A percentile compares a stretch with the other conserved stretches of the same genome.
Conservation (phyloP, 2,329 filamentous ascomycete species). For the Aspergillus jensenii region DNA sequence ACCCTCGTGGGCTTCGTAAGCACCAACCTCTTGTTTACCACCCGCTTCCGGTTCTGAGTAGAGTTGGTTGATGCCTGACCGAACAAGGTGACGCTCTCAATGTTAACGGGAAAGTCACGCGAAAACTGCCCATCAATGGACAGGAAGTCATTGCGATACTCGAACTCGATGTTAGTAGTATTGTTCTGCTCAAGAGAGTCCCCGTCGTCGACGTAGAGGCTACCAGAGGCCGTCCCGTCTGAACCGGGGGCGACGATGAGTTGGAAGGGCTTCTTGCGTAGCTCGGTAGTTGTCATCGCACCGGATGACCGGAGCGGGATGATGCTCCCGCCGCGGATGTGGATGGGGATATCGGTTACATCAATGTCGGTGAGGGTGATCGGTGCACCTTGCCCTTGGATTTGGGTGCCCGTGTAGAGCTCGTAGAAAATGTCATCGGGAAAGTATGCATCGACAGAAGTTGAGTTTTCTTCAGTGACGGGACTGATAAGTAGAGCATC, state of each 20-base stretch:
- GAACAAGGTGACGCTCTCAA: slow-evolving; percentile 36
- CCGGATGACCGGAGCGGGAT: slow-evolving; percentile 55
- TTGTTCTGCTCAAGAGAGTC: slow-evolving; percentile 59
- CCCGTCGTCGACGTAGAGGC: slow-evolving; percentile 77
- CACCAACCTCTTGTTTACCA: slow-evolving; percentile 22
- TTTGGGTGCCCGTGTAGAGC: slow-evolving; percentile 53
- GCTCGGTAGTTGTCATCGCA: slow-evolving; percentile 61
- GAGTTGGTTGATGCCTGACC: slow-evolving; percentile 15
- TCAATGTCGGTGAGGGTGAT: slow-evolving; percentile 48
- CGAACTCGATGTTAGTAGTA: slow-evolving; percentile 61
- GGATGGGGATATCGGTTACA: slow-evolving; percentile 59
- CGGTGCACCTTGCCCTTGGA: slow-evolving; percentile 48
- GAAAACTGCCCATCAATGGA: slow-evolving; percentile 30
- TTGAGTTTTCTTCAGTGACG: slow-evolving; percentile 53
- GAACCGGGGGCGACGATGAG: slow-evolving; percentile 66
- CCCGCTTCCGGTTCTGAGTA: slow-evolving; percentile 21
- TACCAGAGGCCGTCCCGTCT: slow-evolving; percentile 64
- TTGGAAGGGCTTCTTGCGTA: slow-evolving; percentile 65
- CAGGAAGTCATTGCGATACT: slow-evolving; percentile 53
- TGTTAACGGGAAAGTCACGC: slow-evolving; percentile 24
- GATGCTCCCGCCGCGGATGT: slow-evolving; percentile 62
- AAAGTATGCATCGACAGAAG: slow-evolving; percentile 56
- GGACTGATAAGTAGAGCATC: slow-evolving; percentile 57
- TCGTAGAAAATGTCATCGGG: slow-evolving; percentile 62
- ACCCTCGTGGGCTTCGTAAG: slow-evolving; percentile 15